Evolutionary conservation across 1,139 yeast species (phyloP).

Genomic region (Blastobotrys capitulatus): DNA sequence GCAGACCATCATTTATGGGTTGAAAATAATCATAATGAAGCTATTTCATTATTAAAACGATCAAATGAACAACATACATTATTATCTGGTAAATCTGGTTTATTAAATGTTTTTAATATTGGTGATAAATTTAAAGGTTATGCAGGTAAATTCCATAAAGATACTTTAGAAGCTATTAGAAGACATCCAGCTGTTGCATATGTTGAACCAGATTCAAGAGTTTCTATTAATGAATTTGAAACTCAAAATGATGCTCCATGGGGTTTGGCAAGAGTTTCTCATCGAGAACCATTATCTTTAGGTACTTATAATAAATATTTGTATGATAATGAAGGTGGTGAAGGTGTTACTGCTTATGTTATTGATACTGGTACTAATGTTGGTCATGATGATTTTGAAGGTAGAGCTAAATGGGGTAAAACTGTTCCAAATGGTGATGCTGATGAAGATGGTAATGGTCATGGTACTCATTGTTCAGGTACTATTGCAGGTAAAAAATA

Average conservation of each 20-base stretch:
- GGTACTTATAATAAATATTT: constrained; percentile 82
- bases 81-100: constrained; percentile 45
- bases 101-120: constrained; percentile 59
- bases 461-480: constrained; percentile 62
- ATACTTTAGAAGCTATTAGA: constrained; percentile 65
- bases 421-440: constrained; percentile 81
- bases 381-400: constrained; percentile 76
- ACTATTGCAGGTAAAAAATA: constrained; percentile 53
- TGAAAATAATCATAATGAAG: constrained; percentile 41
- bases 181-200: constrained; percentile 66
- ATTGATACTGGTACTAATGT: constrained; percentile 90
- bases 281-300: constrained; percentile 70
- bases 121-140: constrained; percentile 40
- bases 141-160: constrained; percentile 65
- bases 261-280: constrained; percentile 95
- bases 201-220: constrained; percentile 71
- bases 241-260: constrained; percentile 86
- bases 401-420: constrained; percentile 92
- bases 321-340: constrained; percentile 79
- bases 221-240: constrained; percentile 49
- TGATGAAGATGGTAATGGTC: constrained; percentile 90
- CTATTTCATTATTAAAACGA: constrained; percentile 29
- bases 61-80: constrained; percentile 39
- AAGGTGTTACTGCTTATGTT: constrained; percentile 87
- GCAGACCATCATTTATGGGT: constrained; percentile 64